Conservation (phyloP, 345 rosid genomes). For the Syzygium aromaticum region DNA sequence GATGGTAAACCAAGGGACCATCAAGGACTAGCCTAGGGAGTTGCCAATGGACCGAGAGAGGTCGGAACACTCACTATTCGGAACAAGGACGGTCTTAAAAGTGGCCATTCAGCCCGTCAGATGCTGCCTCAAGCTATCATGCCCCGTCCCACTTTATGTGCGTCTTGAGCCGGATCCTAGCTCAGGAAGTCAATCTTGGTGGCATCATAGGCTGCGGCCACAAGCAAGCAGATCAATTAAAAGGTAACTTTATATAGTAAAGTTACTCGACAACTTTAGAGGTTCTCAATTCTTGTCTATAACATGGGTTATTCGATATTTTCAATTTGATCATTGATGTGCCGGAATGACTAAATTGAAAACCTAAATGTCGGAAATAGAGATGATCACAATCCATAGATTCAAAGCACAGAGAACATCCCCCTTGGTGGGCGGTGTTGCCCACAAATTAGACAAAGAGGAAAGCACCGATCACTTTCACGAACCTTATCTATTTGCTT, state of each 20-base stretch:
- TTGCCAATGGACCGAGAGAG: too few relatives aligned
- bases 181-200: too few relatives aligned
- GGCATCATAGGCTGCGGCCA: too few relatives aligned
- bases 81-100: too few relatives aligned
- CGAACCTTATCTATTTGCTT: not conserved
- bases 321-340: not conserved
- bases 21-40: too few relatives aligned
- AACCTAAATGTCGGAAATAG: not conserved
- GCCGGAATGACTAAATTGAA: not conserved
- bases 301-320: not conserved
- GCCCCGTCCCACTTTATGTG: too few relatives aligned
- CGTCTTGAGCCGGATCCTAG: too few relatives aligned
- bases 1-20: too few relatives aligned
- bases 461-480: not conserved
- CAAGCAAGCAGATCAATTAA: not conserved
- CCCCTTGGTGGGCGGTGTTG: not conserved
- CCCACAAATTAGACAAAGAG: not conserved
- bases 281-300: not conserved
- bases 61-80: too few relatives aligned
- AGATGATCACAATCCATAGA: not conserved
- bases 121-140: too few relatives aligned
- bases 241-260: not conserved
- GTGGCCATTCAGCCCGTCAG: too few relatives aligned
- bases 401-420: not conserved
- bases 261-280: not conserved